These are phyloP conservation scores for Wickerhamiella hasegawae DNA, from an alignment of 805 yeast species.

Conservation along the genomic window DNA sequence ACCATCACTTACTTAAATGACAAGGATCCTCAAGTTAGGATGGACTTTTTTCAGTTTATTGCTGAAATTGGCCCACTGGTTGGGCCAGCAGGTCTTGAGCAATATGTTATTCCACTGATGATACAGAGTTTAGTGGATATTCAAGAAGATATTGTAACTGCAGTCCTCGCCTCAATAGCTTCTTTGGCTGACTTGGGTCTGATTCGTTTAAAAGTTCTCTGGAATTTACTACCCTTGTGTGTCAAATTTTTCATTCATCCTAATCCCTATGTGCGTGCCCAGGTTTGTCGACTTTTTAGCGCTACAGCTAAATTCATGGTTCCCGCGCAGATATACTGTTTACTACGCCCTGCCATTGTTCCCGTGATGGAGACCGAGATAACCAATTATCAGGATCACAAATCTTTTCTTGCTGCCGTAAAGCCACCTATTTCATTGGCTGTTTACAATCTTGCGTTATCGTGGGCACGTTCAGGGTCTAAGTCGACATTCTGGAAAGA, in stretches of 20 bases:
- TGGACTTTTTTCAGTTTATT: slow-evolving; percentile 56
- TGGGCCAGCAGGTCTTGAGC: slow-evolving; percentile 72
- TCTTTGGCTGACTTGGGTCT: slow-evolving; percentile 41
- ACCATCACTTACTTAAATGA: slow-evolving; percentile 84
- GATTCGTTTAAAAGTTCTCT: slow-evolving; percentile 32
- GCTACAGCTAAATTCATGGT: slow-evolving; percentile 46
- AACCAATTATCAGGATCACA: slow-evolving; percentile 46
- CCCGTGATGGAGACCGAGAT: slow-evolving; percentile 68
- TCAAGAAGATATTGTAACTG: slow-evolving; percentile 57
- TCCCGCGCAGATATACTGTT: slow-evolving; percentile 68
- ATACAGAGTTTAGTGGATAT: slow-evolving; percentile 71
- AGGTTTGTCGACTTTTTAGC: slow-evolving; percentile 43
- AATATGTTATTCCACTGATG: slow-evolving; percentile 71
- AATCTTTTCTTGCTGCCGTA: slow-evolving; percentile 42
- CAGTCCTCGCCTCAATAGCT: slow-evolving; percentile 46
- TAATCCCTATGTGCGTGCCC: slow-evolving; percentile 67
- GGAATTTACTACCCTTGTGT: slow-evolving; percentile 37
- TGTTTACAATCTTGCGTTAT: slow-evolving; percentile 43
- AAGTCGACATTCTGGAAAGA: slow-evolving; percentile 64
- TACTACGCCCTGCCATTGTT: slow-evolving; percentile 64
- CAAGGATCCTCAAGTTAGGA: slow-evolving; percentile 44
- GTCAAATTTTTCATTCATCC: slow-evolving; percentile 65
- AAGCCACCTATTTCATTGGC: slow-evolving; percentile 51
- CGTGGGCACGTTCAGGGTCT: slow-evolving; percentile 55
- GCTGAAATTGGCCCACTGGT: slow-evolving; percentile 62